Evolutionary conservation across 371 early-diverging fungal species (phyloP).

Genomic region (Rhizopus delemar): DNA sequence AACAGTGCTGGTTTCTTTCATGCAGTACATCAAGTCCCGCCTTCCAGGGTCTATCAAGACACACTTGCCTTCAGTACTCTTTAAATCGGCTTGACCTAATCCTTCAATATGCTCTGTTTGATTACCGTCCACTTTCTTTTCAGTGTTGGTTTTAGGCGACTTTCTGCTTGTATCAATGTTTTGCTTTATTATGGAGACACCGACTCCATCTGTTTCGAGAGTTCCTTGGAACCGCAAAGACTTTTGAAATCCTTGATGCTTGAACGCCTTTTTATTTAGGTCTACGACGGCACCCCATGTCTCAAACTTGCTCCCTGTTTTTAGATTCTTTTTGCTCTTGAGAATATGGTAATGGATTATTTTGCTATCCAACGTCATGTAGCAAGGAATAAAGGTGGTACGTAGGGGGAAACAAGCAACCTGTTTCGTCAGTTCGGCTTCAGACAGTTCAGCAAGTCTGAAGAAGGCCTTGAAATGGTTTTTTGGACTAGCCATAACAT

Average conservation of each 20-base stretch:
- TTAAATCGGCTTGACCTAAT: not conserved
- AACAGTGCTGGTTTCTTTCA: slow-evolving; percentile 1
- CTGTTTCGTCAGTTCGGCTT: not conserved
- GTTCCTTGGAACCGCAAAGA: slow-evolving; percentile 4
- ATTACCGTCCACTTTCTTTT: not conserved
- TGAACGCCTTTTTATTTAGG: not conserved
- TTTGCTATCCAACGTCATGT: too few relatives aligned
- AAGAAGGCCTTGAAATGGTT: slow-evolving; percentile 3
- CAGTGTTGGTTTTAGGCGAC: not conserved
- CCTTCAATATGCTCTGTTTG: not conserved
- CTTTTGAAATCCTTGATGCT: slow-evolving; percentile 2
- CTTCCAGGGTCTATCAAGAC: slow-evolving; percentile 5
- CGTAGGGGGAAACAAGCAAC: too few relatives aligned
- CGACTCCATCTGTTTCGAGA: slow-evolving; percentile 13
- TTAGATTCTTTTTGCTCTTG: too few relatives aligned
- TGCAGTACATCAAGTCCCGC: slow-evolving; percentile 1
- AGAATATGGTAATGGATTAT: too few relatives aligned
- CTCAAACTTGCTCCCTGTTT: not conserved
- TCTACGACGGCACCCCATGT: slow-evolving; percentile 2
- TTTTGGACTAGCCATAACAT: not conserved
- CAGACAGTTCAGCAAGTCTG: not conserved
- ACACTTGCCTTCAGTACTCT: not conserved
- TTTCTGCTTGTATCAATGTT: slow-evolving; percentile 1
- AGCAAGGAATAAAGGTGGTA: too few relatives aligned
- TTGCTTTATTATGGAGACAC: slow-evolving; percentile 8